phyloP scores from a whole-genome alignment of 352 stramenopile genomes.

The Phytophthora pluvialis region DNA sequence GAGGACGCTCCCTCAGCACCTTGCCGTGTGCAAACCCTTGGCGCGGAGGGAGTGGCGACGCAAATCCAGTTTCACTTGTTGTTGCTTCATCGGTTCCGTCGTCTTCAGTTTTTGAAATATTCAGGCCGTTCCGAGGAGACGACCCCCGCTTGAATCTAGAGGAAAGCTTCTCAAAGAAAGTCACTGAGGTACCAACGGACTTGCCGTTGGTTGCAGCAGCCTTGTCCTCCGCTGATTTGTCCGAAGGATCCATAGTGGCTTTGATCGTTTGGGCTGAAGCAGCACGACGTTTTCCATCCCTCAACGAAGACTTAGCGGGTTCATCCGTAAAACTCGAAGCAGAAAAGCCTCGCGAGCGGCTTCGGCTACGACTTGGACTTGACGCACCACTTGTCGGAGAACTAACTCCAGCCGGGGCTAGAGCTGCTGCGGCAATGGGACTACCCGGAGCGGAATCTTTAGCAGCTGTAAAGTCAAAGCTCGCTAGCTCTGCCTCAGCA shows the following conservation, averaged over 20 bases:
- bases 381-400: constrained; percentile 23
- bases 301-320: constrained; percentile 22
- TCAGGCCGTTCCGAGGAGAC: constrained; percentile 48
- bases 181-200: constrained; percentile 55
- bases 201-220: constrained; percentile 23
- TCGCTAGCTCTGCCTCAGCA: constrained; percentile 60
- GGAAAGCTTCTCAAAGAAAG: constrained; percentile 87
- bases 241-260: constrained; percentile 26
- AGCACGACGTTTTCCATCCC: constrained; percentile 44
- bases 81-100: constrained; percentile 21
- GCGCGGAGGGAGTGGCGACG: constrained; percentile 32
- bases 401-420: neutral
- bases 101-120: constrained; percentile 32
- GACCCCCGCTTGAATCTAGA: constrained; percentile 81
- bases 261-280: constrained; percentile 45
- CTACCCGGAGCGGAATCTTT: constrained; percentile 20
- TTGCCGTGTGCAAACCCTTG: constrained; percentile 39
- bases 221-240: constrained; percentile 49
- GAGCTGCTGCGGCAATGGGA: constrained; percentile 11
- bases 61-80: constrained; percentile 27
- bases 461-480: constrained; percentile 61
- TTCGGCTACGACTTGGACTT: constrained; percentile 33
- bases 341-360: constrained; percentile 39
- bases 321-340: constrained; percentile 43
- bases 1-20: constrained; percentile 67